Evolutionary conservation across 179 eudicot species (phyloP).

Genomic region (Amaranthus tricolor): DNA sequence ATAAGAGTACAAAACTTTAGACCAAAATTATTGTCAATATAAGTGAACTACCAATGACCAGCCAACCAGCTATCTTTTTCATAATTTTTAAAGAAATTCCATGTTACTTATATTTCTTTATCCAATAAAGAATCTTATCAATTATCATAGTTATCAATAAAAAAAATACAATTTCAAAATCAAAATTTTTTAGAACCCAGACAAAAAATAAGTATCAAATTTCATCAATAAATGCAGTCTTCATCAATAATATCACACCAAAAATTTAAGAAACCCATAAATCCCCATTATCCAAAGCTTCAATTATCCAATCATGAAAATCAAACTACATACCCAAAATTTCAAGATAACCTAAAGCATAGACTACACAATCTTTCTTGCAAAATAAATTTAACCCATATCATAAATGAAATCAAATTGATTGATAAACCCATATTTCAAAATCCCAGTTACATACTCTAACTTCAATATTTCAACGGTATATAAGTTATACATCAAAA

Average conservation of each 20-base stretch:
- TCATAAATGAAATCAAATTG: neutral
- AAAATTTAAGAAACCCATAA: too few species aligned
- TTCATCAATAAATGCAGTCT: neutral
- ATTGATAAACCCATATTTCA: neutral
- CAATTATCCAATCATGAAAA: too few species aligned
- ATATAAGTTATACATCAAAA: too few species aligned
- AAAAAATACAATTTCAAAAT: neutral
- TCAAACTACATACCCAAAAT: neutral
- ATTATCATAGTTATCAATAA: neutral
- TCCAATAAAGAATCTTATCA: neutral
- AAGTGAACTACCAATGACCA: neutral
- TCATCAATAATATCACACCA: neutral
- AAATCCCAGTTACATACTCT: neutral
- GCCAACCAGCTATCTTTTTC: neutral
- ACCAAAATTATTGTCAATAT: neutral
- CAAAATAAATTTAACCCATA: neutral
- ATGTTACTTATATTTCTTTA: too few species aligned
- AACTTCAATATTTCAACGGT: neutral
- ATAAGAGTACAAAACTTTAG: neutral
- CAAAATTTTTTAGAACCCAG: neutral
- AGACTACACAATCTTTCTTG: neutral
- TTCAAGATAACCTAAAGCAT: neutral
- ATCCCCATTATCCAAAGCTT: too few species aligned
- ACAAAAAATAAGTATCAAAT: neutral
- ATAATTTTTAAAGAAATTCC: neutral